These are phyloP conservation scores for Filobasidium floriforme DNA, from an alignment of 768 basidiomycete species.

Conservation along the genomic window DNA sequence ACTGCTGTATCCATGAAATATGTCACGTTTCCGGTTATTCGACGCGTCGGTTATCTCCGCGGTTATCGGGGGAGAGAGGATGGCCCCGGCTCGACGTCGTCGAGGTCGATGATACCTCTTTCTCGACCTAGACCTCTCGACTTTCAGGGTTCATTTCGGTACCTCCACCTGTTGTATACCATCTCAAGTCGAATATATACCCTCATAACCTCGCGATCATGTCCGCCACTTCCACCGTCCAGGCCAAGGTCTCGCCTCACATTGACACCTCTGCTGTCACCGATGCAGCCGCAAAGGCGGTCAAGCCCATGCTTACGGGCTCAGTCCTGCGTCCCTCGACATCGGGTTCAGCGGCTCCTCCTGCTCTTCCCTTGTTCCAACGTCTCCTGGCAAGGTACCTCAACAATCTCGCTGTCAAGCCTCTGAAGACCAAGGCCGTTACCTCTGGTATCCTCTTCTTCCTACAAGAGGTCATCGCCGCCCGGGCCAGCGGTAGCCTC, in stretches of 20 bases:
- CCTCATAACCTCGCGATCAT: background rate
- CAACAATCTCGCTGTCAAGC: constrained; percentile 58
- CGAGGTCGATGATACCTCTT: too few species aligned
- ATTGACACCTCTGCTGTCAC: background rate
- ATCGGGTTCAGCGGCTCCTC: constrained; percentile 5
- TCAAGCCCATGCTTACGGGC: background rate
- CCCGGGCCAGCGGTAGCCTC: constrained; percentile 55
- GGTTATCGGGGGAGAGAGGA: background rate
- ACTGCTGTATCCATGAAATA: too few species aligned
- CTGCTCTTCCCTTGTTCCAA: constrained; percentile 16
- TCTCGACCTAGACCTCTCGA: too few species aligned
- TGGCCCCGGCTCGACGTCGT: too few species aligned
- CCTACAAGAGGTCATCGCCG: constrained; percentile 74
- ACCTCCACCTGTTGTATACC: too few species aligned
- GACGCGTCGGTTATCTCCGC: constrained; percentile 1
- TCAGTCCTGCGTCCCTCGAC: constrained; percentile 4
- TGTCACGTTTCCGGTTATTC: background rate
- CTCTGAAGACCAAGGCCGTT: constrained; percentile 70
- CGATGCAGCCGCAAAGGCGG: background rate
- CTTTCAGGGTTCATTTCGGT: too few species aligned
- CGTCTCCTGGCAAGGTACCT: constrained; percentile 51
- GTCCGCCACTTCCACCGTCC: background rate
- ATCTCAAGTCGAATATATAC: background rate
- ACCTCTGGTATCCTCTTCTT: constrained; percentile 59
- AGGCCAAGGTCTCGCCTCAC: background rate